phyloP scores from a whole-genome alignment of 345 rosid genomes.

The Diplotaxis tenuifolia region DNA sequence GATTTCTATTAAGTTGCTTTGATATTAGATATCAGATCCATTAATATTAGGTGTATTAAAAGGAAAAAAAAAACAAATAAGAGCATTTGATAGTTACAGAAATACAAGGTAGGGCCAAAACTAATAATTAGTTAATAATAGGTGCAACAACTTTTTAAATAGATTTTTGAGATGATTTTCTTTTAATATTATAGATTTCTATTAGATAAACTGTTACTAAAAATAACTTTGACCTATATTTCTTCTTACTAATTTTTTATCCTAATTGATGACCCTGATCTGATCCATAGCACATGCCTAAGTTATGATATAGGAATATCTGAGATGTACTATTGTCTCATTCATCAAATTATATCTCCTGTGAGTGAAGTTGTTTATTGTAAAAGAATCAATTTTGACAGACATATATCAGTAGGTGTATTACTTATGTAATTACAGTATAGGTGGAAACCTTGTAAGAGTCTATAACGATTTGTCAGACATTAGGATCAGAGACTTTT shows the following conservation, averaged over 20 bases:
- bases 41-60: too few species aligned
- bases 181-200: too few species aligned
- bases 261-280: neutral
- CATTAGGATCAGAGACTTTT: conserved; percentile 5
- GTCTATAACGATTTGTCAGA: neutral
- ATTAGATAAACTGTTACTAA: neutral
- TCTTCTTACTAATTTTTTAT: neutral
- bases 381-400: neutral
- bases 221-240: neutral
- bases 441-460: neutral
- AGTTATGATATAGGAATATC: neutral
- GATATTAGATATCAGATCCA: too few species aligned
- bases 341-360: neutral
- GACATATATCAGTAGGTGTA: neutral
- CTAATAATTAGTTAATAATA: too few species aligned
- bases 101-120: too few species aligned
- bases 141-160: too few species aligned
- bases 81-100: too few species aligned
- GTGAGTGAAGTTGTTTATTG: neutral
- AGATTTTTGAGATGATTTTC: too few species aligned
- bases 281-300: neutral
- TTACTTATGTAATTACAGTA: neutral
- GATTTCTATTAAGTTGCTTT: too few species aligned
- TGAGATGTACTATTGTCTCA: neutral
- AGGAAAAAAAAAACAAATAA: too few species aligned